Base-by-base conservation (phyloP, 306 rosid species). In the Cicer chorassanicum region DNA sequence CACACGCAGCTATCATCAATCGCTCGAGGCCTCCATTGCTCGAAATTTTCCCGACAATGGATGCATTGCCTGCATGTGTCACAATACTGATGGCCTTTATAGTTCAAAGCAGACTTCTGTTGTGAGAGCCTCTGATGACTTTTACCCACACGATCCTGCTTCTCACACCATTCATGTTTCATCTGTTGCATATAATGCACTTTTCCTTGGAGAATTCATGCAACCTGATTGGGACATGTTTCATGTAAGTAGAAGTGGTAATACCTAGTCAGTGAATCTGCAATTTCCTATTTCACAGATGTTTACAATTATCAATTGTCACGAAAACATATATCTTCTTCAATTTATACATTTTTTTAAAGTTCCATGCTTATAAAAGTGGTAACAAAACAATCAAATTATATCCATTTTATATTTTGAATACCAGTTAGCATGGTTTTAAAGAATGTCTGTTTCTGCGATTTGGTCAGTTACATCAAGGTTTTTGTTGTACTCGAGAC, bases 221-320 rank as follows among this genome's bases (percentile, higher is more conserved):
- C 97, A 90, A 51, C 96, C 99, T 38, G 99, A 94, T 45, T 94
- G 99, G 96, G 99, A 94, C 77, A 94, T 94, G 99, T 94, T 94
- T 86, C 97, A 91, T 45, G 97, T 93, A 78, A 91, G 97, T 88
- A n/a, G 34, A 81, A 68, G 36, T 16, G 7, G 21, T 49, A 49
- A 12, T 29, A 29, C 36, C 13, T 21, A 24, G 3, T 57, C 9
- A 45, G 11, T 9, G 9, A 41, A 48, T 48, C 7, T 48, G 54
- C 45, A 46, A 11, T n/a, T 51, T 51, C 19, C 21, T 14, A 46
- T 12, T 46, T 46, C 11, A 2, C 49, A 44, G 53, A 46, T 46
- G 53, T 46, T 46, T 5, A 46, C 53, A 46, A 46, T 2, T 46
- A 14, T n/a, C 16, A 10, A 46, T 46, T 12, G 12, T 46, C 53